Conservation (phyloP, 495 filamentous ascomycete species). For the Achaetomiella virescens region DNA sequence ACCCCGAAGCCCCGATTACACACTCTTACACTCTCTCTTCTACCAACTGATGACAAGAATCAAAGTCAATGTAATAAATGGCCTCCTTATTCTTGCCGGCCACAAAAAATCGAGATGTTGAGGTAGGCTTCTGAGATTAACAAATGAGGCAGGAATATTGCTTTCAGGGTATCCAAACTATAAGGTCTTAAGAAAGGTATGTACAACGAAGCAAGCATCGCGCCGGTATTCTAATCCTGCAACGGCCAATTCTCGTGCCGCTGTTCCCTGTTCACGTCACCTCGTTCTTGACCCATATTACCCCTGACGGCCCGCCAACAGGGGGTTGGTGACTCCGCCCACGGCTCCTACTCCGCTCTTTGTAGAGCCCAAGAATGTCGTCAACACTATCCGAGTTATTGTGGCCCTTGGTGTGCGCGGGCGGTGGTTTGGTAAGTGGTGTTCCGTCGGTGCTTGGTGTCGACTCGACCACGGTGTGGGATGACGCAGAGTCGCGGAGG, state of each 20-base stretch:
- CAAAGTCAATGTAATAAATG: too few species aligned
- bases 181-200: background rate
- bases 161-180: background rate
- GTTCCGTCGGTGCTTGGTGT: constrained; percentile 8
- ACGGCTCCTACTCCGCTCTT: constrained; percentile 18
- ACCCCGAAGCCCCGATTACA: too few species aligned
- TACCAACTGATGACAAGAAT: too few species aligned
- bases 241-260: too few species aligned
- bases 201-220: background rate
- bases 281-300: too few species aligned
- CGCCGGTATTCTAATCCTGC: too few species aligned
- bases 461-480: constrained; percentile 20
- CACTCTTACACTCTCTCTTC: too few species aligned
- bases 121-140: background rate
- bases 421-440: constrained; percentile 11
- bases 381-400: constrained; percentile 28
- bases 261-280: too few species aligned
- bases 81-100: too few species aligned
- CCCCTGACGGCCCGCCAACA: too few species aligned
- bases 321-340: too few species aligned
- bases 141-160: background rate
- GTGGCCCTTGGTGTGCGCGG: constrained; percentile 8
- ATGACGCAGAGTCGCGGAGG: constrained; percentile 22
- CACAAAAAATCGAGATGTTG: too few species aligned
- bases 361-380: constrained; percentile 29